Base-by-base conservation (phyloP, 495 filamentous ascomycete species). In the Patellaria atrata region DNA sequence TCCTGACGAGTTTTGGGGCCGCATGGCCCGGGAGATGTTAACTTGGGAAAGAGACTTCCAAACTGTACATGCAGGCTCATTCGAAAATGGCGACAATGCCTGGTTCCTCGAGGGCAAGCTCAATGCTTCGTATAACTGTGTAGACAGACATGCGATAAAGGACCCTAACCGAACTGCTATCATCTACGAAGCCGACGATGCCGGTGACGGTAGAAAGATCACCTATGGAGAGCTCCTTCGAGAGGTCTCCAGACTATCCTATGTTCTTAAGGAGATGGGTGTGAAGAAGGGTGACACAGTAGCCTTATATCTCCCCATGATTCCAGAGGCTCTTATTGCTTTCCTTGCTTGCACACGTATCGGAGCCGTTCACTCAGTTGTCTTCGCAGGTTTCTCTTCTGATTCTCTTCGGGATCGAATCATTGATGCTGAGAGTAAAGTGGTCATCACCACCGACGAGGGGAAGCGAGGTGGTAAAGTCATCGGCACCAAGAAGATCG, bases 401-500 rank as follows among this genome's bases (percentile, higher is more conserved):
- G 91, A 94, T 54, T 94, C 91, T 4, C 76, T 99, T 19, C 81
- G 85, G 36, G 89, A 99, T 59, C 89, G 89, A 57, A 86, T 96
- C 38, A 61, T 87, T 25, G 89, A 99, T 54, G 89, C 79, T 33
- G 58, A 80, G 30, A 86, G 78, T 50, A 87, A 75, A 59, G 79
- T 96, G 22, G 80, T 94, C 54, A 93, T 99, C 51, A 96, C 91
- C 22, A 78, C 82, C 13, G 89, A 96, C 54, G 91, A 96, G 68
- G 91, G 89, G 47, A 92, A 87, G 70, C 80, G 91, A 48, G 89
- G 91, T 53, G 89, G 89, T 39, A 99, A 96, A 68, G 60, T 92
- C 43, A 96, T 99, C 51, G 85, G 84, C 32, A 96, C 91, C 37
- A 96, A 99, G 75, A 89, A 89, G 67, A 96, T 99, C 55, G 89